Percentiles rank a stretch among this genome's conserved stretches.
phyloP scores from a whole-genome alignment of 1,139 yeast species.

The Hansenula lynferdii region DNA sequence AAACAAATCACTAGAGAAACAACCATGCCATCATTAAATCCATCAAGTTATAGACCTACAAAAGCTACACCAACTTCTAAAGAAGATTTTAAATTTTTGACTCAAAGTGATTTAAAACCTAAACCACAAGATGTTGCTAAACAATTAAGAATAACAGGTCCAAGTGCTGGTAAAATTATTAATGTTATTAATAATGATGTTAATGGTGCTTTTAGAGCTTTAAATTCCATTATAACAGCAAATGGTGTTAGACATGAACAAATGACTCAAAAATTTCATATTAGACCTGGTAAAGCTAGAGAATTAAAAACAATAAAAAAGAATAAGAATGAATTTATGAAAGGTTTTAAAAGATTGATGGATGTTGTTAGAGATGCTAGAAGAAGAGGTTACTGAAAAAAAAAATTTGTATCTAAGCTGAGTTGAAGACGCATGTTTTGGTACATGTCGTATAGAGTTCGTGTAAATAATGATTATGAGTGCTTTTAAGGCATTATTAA shows the following conservation, averaged over 20 bases:
- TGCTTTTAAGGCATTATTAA: not conserved
- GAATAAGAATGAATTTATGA: slow-evolving; percentile 42
- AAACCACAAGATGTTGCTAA: slow-evolving; percentile 13
- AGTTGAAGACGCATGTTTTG: no score
- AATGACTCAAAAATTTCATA: slow-evolving; percentile 37
- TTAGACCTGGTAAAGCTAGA: slow-evolving; percentile 43
- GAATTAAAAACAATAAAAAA: slow-evolving; percentile 37
- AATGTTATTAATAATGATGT: slow-evolving; percentile 33
- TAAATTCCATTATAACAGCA: slow-evolving; percentile 30
- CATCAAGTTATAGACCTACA: not conserved
- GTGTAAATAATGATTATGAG: not conserved
- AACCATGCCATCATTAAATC: not conserved
- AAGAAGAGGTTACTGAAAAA: slow-evolving; percentile 46
- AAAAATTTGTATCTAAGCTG: no score
- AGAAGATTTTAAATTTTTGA: not conserved
- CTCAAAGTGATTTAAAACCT: not conserved
- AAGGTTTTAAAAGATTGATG: slow-evolving; percentile 42
- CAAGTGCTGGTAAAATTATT: slow-evolving; percentile 42
- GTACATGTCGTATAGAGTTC: slow-evolving; percentile 6
- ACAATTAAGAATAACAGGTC: slow-evolving; percentile 31
- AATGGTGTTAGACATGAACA: slow-evolving; percentile 33
- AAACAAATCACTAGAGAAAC: not conserved
- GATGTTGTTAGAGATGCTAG: slow-evolving; percentile 44
- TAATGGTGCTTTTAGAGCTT: slow-evolving; percentile 28
- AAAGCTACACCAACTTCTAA: not conserved